Percentiles rank a stretch among this genome's conserved stretches.
These are phyloP conservation scores for Fraxinus ornus DNA, from an alignment of 305 asterid genomes.

Conservation along the genomic window DNA sequence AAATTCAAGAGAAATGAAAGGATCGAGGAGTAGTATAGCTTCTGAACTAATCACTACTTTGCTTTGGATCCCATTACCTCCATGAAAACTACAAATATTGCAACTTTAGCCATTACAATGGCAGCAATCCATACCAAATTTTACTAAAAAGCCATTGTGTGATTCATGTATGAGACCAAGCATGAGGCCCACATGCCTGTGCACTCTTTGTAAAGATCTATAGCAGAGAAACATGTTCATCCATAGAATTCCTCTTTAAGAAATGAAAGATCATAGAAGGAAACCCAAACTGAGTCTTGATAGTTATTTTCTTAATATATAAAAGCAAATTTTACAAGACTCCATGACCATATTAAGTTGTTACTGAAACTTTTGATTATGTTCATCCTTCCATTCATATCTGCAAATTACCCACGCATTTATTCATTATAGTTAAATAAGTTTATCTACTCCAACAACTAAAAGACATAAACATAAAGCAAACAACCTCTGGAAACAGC, in stretches of 20 bases:
- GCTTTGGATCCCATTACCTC: not conserved
- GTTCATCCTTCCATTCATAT: slow-evolving; percentile 4
- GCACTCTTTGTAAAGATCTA: not conserved
- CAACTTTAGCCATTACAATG: not conserved
- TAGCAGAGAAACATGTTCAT: not conserved
- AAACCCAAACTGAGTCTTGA: not conserved
- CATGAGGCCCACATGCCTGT: not conserved
- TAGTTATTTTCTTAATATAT: not conserved
- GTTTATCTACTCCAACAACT: slow-evolving; percentile 16
- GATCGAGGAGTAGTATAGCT: not conserved
- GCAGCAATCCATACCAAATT: not conserved
- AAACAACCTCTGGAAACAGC: slow-evolving; percentile 1
- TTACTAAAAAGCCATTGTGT: not conserved
- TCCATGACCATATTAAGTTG: not conserved
- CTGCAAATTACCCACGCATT: slow-evolving; percentile 2
- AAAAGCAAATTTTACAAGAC: not conserved
- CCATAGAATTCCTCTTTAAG: not conserved
- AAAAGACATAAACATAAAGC: not conserved
- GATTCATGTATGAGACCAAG: not conserved
- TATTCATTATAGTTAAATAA: slow-evolving; percentile 2
- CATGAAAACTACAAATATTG: not conserved
- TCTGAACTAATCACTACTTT: not conserved
- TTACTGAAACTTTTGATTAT: not conserved
- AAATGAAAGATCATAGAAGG: not conserved
- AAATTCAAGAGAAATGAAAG: not conserved